Percentiles rank a stretch among this genome's conserved stretches.
Conservation (phyloP, 2,329 filamentous ascomycete species). For the Cadophora luteo-olivacea region DNA sequence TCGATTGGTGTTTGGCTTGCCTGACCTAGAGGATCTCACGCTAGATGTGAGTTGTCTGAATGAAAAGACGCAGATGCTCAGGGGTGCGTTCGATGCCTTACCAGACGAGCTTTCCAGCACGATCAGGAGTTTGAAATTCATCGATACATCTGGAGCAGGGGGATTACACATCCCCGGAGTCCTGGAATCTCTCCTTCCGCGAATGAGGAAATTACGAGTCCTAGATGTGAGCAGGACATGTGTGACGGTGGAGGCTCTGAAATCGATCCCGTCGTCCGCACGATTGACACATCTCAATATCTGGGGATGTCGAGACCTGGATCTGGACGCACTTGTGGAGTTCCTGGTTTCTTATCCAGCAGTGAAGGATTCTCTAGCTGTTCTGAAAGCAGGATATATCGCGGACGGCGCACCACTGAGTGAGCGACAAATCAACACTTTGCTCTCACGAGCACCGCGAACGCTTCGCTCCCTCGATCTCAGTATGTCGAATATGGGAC, state of each 20-base stretch:
- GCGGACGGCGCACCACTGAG: slow-evolving; percentile 15
- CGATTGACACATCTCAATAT: slow-evolving; percentile 22
- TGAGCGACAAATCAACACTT: slow-evolving; percentile 18
- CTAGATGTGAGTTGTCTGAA: neutral
- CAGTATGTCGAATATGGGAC: slow-evolving; percentile 20
- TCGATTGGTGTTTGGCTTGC: neutral
- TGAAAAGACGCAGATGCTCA: slow-evolving; percentile 12
- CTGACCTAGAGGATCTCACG: neutral
- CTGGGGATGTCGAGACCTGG: slow-evolving; percentile 2
- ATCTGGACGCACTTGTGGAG: neutral
- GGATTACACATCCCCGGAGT: slow-evolving; percentile 16
- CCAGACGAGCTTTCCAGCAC: neutral
- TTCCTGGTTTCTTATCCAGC: slow-evolving; percentile 21
- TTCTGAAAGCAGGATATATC: slow-evolving; percentile 17
- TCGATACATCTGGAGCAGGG: neutral
- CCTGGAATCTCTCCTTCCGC: slow-evolving; percentile 10
- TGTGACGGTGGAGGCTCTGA: slow-evolving; percentile 3
- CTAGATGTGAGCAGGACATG: slow-evolving; percentile 20
- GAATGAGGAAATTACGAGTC: slow-evolving; percentile 19
- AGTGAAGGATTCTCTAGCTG: slow-evolving; percentile 14
- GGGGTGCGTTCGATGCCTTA: slow-evolving; percentile 5
- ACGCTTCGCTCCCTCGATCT: slow-evolving; percentile 29
- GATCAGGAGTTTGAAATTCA: slow-evolving; percentile 16
- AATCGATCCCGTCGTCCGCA: slow-evolving; percentile 15
- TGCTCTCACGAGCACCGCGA: neutral